A percentile compares a stretch with the other conserved stretches of the same genome.
Conservation (phyloP, 176 grass and related monocot genomes). For the Aegilops umbellulata region DNA sequence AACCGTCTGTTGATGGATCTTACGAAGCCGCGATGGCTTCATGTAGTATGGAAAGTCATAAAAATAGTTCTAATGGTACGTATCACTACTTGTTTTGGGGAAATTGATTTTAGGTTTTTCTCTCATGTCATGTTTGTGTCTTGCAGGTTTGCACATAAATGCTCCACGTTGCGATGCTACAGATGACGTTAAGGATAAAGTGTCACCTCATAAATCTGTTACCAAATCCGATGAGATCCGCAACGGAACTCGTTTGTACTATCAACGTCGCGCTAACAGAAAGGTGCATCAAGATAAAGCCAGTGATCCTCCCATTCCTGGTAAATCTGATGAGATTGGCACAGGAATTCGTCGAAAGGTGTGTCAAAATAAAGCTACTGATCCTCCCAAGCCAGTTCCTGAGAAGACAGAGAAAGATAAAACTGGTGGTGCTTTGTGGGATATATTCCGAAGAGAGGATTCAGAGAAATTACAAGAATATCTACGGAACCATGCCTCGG, state of each 20-base stretch:
- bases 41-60: conserved; percentile 22
- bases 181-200: conserved; percentile 8
- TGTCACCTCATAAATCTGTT: background rate
- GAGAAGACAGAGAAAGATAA: conserved; percentile 14
- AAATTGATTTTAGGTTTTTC: background rate
- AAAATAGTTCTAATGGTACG: conserved; percentile 3
- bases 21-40: background rate
- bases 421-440: conserved; percentile 72
- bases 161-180: conserved; percentile 13
- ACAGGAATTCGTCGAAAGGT: background rate
- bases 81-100: background rate
- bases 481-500: conserved; percentile 59
- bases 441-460: conserved; percentile 92
- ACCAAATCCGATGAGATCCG: conserved; percentile 14
- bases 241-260: background rate
- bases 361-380: background rate
- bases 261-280: background rate
- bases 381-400: background rate
- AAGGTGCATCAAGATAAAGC: background rate
- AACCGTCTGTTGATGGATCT: conserved; percentile 19
- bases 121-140: background rate
- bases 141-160: conserved; percentile 38
- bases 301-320: background rate
- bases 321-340: conserved; percentile 1
- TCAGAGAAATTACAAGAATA: conserved; percentile 58